Evolutionary conservation across 169 alveolate genomes (phyloP).

Genomic region (Plasmodium relictum): DNA sequence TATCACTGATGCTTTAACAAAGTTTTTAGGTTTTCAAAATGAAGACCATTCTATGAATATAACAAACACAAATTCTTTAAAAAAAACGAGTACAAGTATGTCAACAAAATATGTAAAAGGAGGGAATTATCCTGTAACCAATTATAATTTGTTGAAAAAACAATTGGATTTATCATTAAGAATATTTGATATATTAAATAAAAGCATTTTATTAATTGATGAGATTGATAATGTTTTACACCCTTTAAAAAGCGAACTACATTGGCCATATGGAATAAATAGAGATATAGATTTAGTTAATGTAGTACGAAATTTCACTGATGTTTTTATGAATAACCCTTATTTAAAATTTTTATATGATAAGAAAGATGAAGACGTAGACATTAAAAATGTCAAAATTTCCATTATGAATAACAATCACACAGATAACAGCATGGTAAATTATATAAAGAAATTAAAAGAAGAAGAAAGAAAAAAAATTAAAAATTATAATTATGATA

Average conservation of each 20-base stretch:
- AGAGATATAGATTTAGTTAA: slow-evolving; percentile 76
- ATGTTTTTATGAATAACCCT: slow-evolving; percentile 75
- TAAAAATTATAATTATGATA: not conserved
- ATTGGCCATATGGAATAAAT: slow-evolving; percentile 94
- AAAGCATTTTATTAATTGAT: slow-evolving; percentile 90
- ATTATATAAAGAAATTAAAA: slow-evolving; percentile 35
- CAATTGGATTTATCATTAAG: slow-evolving; percentile 84
- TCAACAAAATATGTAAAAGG: slow-evolving; percentile 3
- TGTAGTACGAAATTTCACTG: slow-evolving; percentile 70
- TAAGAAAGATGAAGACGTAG: slow-evolving; percentile 55
- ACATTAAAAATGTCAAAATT: slow-evolving; percentile 60
- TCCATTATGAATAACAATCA: slow-evolving; percentile 1
- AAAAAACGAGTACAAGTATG: not conserved
- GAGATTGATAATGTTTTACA: slow-evolving; percentile 93
- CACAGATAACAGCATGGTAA: slow-evolving; percentile 10
- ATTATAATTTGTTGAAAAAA: slow-evolving; percentile 76
- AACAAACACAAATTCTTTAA: not conserved
- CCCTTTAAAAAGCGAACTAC: slow-evolving; percentile 94
- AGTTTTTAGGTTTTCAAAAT: slow-evolving; percentile 84
- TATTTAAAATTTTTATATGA: slow-evolving; percentile 75
- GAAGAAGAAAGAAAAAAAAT: slow-evolving; percentile 35
- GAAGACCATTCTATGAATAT: slow-evolving; percentile 28
- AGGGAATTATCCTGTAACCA: not conserved
- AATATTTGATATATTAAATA: slow-evolving; percentile 84
- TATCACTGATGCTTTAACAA: slow-evolving; percentile 81